Conservation (phyloP, 2,329 filamentous ascomycete species). For the Cercospora beticola region DNA sequence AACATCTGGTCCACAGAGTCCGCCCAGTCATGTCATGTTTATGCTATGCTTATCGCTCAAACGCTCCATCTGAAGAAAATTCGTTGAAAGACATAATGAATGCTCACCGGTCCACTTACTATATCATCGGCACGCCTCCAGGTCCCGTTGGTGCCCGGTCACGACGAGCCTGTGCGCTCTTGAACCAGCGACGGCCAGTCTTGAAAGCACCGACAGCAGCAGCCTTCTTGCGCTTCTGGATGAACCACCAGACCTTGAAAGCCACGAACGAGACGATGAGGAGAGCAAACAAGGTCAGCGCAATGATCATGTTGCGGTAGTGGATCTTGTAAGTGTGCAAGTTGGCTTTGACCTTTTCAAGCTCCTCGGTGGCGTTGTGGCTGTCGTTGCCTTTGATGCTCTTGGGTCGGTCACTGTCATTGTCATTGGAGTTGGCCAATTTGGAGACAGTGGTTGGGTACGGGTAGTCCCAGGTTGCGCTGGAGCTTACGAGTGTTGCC, state of each 20-base stretch:
- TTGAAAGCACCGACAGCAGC: neutral
- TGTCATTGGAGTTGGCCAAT: neutral
- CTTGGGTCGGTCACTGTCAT: neutral
- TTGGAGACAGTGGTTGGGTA: neutral
- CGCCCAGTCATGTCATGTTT: neutral
- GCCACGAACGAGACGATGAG: slow-evolving; percentile 7
- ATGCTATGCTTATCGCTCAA: neutral
- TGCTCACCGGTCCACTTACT: neutral
- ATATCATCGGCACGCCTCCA: neutral
- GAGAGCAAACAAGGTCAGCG: slow-evolving; percentile 5
- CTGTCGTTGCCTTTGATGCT: slow-evolving; percentile 2
- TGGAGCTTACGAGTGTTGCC: neutral
- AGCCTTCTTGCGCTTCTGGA: slow-evolving; percentile 4
- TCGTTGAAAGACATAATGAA: neutral
- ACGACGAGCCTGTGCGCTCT: neutral
- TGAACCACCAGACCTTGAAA: slow-evolving; percentile 12
- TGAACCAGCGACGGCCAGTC: neutral
- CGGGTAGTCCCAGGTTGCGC: neutral
- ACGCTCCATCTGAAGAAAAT: neutral
- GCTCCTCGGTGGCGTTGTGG: neutral
- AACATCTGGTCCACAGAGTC: neutral
- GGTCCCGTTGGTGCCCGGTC: neutral
- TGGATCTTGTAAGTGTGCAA: slow-evolving; percentile 9
- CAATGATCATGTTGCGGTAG: slow-evolving; percentile 13
- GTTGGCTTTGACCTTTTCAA: slow-evolving; percentile 3